Conservation (phyloP, 768 basidiomycete genomes). For the Termitomyces sp. region DNA sequence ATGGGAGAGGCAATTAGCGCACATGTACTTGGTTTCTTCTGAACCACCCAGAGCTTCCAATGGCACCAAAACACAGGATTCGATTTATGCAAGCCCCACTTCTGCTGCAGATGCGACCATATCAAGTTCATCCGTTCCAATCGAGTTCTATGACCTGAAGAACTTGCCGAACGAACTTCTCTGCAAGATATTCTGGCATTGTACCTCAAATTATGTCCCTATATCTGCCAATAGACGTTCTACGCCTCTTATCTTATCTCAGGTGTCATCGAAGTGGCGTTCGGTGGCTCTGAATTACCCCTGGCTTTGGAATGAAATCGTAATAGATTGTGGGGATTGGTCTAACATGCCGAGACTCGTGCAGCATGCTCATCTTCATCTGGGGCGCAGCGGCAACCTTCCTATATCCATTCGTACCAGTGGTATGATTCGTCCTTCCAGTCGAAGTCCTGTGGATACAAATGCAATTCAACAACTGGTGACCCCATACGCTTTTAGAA, state of each 20-base stretch:
- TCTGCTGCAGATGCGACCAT: background rate
- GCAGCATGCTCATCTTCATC: background rate
- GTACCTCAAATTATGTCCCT: background rate
- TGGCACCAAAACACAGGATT: background rate
- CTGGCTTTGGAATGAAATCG: slow-evolving; percentile 8
- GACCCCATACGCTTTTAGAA: background rate
- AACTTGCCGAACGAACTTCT: slow-evolving; percentile 7
- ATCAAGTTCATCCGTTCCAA: background rate
- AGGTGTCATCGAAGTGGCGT: slow-evolving; percentile 9
- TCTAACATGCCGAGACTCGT: background rate
- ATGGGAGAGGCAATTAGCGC: slow-evolving; percentile 3
- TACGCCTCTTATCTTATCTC: background rate
- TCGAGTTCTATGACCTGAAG: background rate
- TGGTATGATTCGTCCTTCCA: background rate
- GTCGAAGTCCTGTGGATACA: background rate
- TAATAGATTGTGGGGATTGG: slow-evolving; percentile 9
- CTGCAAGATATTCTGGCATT: slow-evolving; percentile 7
- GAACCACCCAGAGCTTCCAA: background rate
- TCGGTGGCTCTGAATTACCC: background rate
- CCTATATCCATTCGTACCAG: background rate
- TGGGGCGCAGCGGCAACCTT: background rate
- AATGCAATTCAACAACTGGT: background rate
- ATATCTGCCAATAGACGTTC: background rate
- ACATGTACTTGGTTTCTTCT: background rate
- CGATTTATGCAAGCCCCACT: background rate